Evolutionary conservation across 1,284 basidiomycete genomes (phyloP).

Genomic region (Kwoniella shivajii): DNA sequence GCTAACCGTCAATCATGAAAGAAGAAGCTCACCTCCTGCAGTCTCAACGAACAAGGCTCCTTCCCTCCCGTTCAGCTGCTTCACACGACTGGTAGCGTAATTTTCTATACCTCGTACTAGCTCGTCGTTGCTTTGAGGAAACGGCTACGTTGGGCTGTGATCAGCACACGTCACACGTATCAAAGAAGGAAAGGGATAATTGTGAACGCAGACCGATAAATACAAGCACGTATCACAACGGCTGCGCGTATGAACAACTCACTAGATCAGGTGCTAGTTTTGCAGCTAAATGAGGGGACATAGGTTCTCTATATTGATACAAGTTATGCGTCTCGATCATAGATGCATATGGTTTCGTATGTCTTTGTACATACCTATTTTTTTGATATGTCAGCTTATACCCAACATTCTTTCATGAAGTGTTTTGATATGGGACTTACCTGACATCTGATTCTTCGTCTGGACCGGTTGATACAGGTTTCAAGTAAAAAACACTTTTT

Average conservation of each 20-base stretch:
- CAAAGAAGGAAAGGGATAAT: too few relatives aligned
- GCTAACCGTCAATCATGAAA: background rate
- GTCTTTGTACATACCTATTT: conserved; percentile 71
- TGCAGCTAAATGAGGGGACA: conserved; percentile 90
- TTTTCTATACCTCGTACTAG: conserved; percentile 69
- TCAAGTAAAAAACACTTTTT: conserved; percentile 73
- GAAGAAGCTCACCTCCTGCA: conserved; percentile 73
- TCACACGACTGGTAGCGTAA: conserved; percentile 63
- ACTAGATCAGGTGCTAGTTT: conserved; percentile 60
- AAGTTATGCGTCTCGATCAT: conserved; percentile 70
- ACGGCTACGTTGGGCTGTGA: conserved; percentile 24
- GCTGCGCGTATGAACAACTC: too few relatives aligned
- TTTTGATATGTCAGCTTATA: too few relatives aligned
- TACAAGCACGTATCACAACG: too few relatives aligned
- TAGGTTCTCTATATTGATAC: conserved; percentile 82
- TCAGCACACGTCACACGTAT: too few relatives aligned
- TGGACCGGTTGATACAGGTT: conserved; percentile 86
- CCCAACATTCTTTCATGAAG: too few relatives aligned
- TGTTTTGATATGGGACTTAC: conserved; percentile 57
- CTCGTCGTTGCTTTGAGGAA: conserved; percentile 60
- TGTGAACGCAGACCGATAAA: too few relatives aligned
- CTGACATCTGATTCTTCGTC: conserved; percentile 76
- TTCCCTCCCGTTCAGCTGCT: conserved; percentile 19
- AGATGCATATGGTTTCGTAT: conserved; percentile 57
- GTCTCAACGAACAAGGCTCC: conserved; percentile 87